phyloP scores from a whole-genome alignment of 140 eudicot genomes.

The Cichorium intybus region DNA sequence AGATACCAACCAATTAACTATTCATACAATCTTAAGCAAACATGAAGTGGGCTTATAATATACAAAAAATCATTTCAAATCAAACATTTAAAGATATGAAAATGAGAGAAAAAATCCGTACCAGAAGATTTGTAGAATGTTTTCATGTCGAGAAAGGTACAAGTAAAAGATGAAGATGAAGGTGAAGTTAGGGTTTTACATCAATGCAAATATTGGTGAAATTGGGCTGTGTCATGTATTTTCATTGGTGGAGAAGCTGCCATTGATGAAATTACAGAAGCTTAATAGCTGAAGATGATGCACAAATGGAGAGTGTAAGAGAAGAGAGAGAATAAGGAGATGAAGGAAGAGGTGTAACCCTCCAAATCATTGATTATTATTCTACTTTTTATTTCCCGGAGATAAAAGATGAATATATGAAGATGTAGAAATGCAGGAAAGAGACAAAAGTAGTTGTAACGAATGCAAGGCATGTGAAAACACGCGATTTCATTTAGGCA shows the following conservation, averaged over 20 bases:
- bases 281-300: not conserved
- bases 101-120: not conserved
- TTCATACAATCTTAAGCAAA: not conserved
- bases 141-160: not conserved
- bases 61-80: not conserved
- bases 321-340: not conserved
- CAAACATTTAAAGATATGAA: not conserved
- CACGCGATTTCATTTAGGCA: too few species aligned
- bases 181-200: constrained; percentile 10
- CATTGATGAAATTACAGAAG: not conserved
- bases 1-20: not conserved
- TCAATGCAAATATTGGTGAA: not conserved
- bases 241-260: not conserved
- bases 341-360: not conserved
- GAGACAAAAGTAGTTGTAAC: not conserved
- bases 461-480: too few species aligned
- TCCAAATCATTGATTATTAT: not conserved
- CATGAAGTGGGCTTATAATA: not conserved
- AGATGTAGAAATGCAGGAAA: not conserved
- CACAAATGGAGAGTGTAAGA: too few species aligned
- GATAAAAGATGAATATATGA: not conserved
- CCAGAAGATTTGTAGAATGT: not conserved
- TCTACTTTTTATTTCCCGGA: not conserved
- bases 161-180: constrained; percentile 2
- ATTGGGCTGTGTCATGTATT: not conserved